Evolutionary conservation across 2,329 filamentous ascomycete genomes (phyloP).

Genomic region (Nemania diffusa): DNA sequence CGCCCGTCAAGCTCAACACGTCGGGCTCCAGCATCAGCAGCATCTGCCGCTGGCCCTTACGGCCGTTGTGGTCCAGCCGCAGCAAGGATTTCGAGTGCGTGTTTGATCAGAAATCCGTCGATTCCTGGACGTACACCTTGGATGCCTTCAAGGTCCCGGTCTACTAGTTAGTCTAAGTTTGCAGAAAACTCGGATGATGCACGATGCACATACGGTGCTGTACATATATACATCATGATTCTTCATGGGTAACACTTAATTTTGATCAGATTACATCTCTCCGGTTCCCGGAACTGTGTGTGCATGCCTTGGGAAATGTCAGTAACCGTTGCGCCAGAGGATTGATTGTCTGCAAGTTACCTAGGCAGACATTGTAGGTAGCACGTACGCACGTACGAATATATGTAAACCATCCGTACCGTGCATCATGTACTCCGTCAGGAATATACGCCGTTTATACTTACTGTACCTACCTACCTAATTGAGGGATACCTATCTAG

Average conservation of each 20-base stretch:
- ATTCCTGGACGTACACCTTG: conserved; percentile 31
- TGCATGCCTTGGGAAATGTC: not conserved
- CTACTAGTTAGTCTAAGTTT: conserved; percentile 21
- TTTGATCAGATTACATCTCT: not conserved
- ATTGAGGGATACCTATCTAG: too few species aligned
- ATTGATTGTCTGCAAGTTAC: not conserved
- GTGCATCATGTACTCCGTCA: not conserved
- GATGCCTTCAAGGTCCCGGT: conserved; percentile 28
- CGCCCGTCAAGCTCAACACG: conserved; percentile 57
- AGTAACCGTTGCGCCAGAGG: not conserved
- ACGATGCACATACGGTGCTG: not conserved
- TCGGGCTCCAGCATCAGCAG: conserved; percentile 51
- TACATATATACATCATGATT: not conserved
- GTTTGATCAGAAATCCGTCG: conserved; percentile 34
- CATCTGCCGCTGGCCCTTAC: conserved; percentile 56
- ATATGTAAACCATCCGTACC: too few species aligned
- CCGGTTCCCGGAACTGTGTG: too few species aligned
- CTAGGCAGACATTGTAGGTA: too few species aligned
- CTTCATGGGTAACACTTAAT: not conserved
- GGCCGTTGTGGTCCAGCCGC: conserved; percentile 54
- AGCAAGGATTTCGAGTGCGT: conserved; percentile 41
- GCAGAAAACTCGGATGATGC: not conserved
- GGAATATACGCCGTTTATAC: not conserved
- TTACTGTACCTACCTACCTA: too few species aligned
- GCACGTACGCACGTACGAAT: not conserved